Base-by-base conservation (phyloP, 306 rosid species). In the Quercus parvula region DNA sequence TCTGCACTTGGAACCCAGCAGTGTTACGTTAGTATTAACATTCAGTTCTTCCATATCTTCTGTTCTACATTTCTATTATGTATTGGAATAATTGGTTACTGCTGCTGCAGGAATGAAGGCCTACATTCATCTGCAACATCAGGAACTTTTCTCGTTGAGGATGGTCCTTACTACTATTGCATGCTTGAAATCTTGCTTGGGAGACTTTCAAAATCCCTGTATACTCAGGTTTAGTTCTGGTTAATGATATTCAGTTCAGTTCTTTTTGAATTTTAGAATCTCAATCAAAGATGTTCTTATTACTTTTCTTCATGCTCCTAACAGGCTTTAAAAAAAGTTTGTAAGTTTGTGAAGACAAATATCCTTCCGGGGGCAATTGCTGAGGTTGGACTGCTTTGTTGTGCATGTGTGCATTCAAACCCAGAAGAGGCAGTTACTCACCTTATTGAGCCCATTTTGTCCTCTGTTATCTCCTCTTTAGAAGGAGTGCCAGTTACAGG, bases 301-400 rank as follows among this genome's bases (percentile, higher is more conserved):
- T 71, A 58, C 19, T 83, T 84, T 54, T 75, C 73, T 75, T 58
- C 52, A 71, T 82, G 56, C 79, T 67, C 52, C 46, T 82, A 69
- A 57, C 89, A 96, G 99, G 99, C 97, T 72, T 85, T 96, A 85
- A 96, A 91, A 87, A 93, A 93, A 90, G 85, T 93, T 81, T 93
- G 98, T 75, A 91, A 96, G 84, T 96, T 96, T 90, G 94, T 96
- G 78, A 89, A 86, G 86, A 93, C 99, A 83, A 93, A 96, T 86
- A 96, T 93, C 84, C 99, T 96, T 83, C 99, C 96, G 13, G 99
- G 98, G 80, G 98, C 98, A 86, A 81, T 91, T 81, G 94, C 96
- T 59, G 99, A 96, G 93, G 99, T 96, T 84, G 99, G 98, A 81
- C 88, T 96, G 81, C 98, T 96, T 78, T 96, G 96, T 87, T 96